Conservation (phyloP, 1,284 basidiomycete genomes). For the Puccinia novopanici region DNA sequence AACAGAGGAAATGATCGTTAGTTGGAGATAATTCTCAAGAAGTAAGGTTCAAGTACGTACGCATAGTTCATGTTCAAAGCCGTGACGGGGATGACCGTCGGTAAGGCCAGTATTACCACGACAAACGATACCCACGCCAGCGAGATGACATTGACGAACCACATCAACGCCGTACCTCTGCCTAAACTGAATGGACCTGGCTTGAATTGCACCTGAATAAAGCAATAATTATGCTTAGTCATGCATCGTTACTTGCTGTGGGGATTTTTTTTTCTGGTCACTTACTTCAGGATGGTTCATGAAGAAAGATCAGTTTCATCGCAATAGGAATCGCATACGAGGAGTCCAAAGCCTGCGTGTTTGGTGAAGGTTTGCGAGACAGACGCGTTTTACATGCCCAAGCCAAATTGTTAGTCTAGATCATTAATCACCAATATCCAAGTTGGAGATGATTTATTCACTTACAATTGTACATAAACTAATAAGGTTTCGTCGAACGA, state of each 20-base stretch:
- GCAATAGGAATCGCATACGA: slow-evolving; percentile 71
- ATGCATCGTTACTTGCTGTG: no score
- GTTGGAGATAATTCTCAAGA: not conserved
- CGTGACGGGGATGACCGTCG: slow-evolving; percentile 71
- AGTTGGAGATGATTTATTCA: no score
- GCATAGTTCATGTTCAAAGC: slow-evolving; percentile 75
- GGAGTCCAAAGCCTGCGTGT: slow-evolving; percentile 52
- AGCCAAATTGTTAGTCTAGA: slow-evolving; percentile 55
- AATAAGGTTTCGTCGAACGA: not conserved
- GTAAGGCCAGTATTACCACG: slow-evolving; percentile 72
- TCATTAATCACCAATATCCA: no score
- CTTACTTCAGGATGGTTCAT: slow-evolving; percentile 76
- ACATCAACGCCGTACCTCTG: slow-evolving; percentile 67
- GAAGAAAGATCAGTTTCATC: slow-evolving; percentile 68
- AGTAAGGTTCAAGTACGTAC: slow-evolving; percentile 61
- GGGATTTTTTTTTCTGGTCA: not conserved
- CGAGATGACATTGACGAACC: slow-evolving; percentile 69
- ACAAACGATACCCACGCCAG: slow-evolving; percentile 72
- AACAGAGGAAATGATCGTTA: not conserved
- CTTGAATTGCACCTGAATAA: slow-evolving; percentile 64
- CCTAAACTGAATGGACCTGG: slow-evolving; percentile 89
- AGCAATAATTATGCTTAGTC: not conserved
- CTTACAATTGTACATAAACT: slow-evolving; percentile 48
- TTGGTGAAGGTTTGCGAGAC: not conserved
- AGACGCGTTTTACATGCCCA: no score